A percentile compares a stretch with the other conserved stretches of the same genome.
Conservation (phyloP, 331 rosid species). For the Erythrophleum ivorense region DNA sequence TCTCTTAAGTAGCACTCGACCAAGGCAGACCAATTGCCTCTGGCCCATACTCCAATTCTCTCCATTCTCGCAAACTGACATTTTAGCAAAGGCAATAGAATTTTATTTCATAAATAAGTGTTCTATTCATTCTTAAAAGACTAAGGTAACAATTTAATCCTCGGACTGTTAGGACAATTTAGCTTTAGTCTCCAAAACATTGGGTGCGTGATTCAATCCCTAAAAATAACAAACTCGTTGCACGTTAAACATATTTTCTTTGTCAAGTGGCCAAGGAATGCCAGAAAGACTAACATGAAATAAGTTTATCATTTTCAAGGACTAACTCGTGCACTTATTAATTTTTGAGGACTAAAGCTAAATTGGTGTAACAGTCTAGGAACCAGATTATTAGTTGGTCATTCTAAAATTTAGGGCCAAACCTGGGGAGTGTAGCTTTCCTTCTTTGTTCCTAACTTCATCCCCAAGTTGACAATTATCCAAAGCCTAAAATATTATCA, state of each 20-base stretch:
- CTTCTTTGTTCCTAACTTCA: slow-evolving; percentile 66
- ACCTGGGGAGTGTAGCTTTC: slow-evolving; percentile 69
- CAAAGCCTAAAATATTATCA: slow-evolving; percentile 46
- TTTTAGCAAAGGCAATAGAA: neutral
- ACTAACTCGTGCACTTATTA: too few species aligned
- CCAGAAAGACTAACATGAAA: too few species aligned
- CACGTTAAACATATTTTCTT: too few species aligned
- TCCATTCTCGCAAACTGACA: slow-evolving; percentile 63
- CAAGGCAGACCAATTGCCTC: slow-evolving; percentile 76
- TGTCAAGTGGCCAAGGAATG: too few species aligned
- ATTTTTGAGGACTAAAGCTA: neutral
- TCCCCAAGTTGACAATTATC: slow-evolving; percentile 80
- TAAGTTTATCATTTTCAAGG: too few species aligned
- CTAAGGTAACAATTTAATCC: too few species aligned
- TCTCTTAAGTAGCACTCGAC: slow-evolving; percentile 65
- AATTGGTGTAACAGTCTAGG: too few species aligned
- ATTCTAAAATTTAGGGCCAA: neutral
- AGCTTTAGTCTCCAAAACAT: too few species aligned
- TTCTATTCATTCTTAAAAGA: neutral
- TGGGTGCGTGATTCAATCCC: too few species aligned
- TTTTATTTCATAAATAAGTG: neutral
- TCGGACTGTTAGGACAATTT: too few species aligned
- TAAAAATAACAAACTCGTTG: too few species aligned
- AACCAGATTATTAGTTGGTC: too few species aligned
- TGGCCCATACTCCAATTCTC: slow-evolving; percentile 86